Base-by-base conservation (phyloP, 2,329 filamentous ascomycete genomes). In the Coniochaeta prunicola region DNA sequence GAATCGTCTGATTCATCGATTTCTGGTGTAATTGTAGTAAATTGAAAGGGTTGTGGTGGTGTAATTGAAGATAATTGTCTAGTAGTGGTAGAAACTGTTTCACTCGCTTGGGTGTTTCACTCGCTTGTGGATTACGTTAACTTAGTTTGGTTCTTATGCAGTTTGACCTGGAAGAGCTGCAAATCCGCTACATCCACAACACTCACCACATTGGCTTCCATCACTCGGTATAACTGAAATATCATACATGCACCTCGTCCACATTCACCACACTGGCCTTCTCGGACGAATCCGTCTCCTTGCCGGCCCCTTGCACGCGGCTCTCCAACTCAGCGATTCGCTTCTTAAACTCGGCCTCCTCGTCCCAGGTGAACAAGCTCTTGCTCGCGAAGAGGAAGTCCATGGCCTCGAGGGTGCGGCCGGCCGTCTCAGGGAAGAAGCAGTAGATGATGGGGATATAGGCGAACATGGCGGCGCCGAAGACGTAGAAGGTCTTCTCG, bases 341-440 rank as follows among this genome's bases (percentile, higher is more conserved):
- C 31, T 54, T 54, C 28, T 7, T 13, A 28, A 54, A 54, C 28
- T 54, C 50, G 50, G 50, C 50, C 31, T 54, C 50, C 31, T 54
- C 50, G 57, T 89, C 85, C 88, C 88, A 91, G 1, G 81, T 80
- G 85, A 85, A 91, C 4, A 83, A 82, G 0, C 79, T 85, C 19
- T 85, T 77, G 0, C 84, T 80, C 0, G 87, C 85, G 64, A 92
- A 91, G 0, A 91, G 72, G 0, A 91, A 72, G 61, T 92, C 85
- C 76, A 91, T 91, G 66, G 91, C 88, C 66, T 91, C 89, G 0
- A 91, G 75, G 0, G 87, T 91, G 0, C 88, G 80, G 68, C 89
- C 85, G 66, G 87, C 90, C 3, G 84, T 89, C 68, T 91, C 89
- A 0, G 88, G 89, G 59, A 90, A 91, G 0, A 92, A 66, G 0